Base-by-base conservation (phyloP, 2,329 filamentous ascomycete genomes). In the Botryosphaeria dothidea region DNA sequence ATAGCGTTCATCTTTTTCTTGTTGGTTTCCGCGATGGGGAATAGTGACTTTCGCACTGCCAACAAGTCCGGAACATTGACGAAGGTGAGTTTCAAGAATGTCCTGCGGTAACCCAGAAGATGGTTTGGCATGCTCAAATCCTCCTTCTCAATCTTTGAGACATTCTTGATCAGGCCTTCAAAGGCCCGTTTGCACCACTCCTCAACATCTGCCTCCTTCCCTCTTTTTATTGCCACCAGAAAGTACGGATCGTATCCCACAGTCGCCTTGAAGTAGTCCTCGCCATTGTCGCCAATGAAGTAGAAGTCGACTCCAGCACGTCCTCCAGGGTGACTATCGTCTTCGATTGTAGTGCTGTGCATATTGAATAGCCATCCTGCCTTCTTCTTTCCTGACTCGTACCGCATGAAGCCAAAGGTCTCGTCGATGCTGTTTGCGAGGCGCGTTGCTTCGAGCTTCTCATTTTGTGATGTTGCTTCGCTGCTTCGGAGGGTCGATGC, bases 211-310 rank as follows among this genome's bases (percentile, higher is more conserved):
- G 88, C 86, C 80, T 99, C 96, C 71, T 88, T 89, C 7, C 93
- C 92, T 73, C 90, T 91, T 78, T 93, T 95, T 61, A 93, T 92
- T 0, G 93, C 94, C 62, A 99, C 88, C 66, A 99, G 80, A 71
- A 99, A 97, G 81, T 99, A 99, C 0, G 95, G 95, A 71, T 98
- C 93, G 77, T 97, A 98, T 80, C 97, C 92, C 69, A 99, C 81
- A 0, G 93, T 97, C 11, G 95, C 93, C 77, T 99, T 99, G 85
- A 99, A 99, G 4, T 91, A 94, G 56, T 89, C 87, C 54, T 89
- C 87, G 15, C 92, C 88, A 65, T 96, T 91, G 52, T 79, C 77
- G 65, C 74, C 76, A 66, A 99, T 90, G 79, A 99, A 99, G 82
- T 97, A 99, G 79, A 93, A 97, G 80, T 99, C 95, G 65, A 99